These are phyloP conservation scores for Rubia peregrina DNA, from an alignment of 305 asterid genomes.

Conservation along the genomic window DNA sequence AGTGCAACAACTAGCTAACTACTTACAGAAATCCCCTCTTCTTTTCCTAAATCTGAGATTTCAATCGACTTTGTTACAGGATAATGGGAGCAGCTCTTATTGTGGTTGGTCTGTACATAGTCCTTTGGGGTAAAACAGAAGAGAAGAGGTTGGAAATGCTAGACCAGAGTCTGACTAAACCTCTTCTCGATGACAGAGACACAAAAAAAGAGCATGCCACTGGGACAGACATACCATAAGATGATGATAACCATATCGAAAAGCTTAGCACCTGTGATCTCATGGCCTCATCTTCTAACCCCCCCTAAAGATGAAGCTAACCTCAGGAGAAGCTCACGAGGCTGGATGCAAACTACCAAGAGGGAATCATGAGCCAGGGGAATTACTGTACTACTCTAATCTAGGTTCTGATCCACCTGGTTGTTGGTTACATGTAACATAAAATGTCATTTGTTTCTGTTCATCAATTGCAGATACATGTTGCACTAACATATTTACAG, in stretches of 20 bases:
- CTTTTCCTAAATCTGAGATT: not conserved
- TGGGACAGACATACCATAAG: conserved; percentile 37
- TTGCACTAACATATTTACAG: not conserved
- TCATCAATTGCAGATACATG: not conserved
- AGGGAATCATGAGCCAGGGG: not conserved
- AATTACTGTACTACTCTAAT: not conserved
- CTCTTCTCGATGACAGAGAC: conserved; percentile 37
- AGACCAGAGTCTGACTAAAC: conserved; percentile 49
- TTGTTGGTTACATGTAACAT: conserved; percentile 8
- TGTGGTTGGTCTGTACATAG: conserved; percentile 66
- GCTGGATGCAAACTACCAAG: not conserved
- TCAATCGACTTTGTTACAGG: conserved; percentile 33
- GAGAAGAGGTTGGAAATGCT: conserved; percentile 40
- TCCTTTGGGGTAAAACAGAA: conserved; percentile 74
- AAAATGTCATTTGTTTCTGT: conserved; percentile 2
- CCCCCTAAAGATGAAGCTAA: conserved; percentile 8
- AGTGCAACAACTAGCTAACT: not conserved
- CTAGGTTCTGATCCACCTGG: conserved; percentile 14
- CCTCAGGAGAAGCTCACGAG: not conserved
- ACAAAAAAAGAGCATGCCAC: conserved; percentile 28
- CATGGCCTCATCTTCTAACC: conserved; percentile 14
- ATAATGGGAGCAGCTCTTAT: conserved; percentile 65
- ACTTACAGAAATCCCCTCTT: not conserved
- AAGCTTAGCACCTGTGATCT: conserved; percentile 24
- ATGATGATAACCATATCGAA: not conserved